These are phyloP conservation scores for Thyridium curvatum DNA, from an alignment of 2,329 filamentous ascomycete genomes.

Conservation along the genomic window DNA sequence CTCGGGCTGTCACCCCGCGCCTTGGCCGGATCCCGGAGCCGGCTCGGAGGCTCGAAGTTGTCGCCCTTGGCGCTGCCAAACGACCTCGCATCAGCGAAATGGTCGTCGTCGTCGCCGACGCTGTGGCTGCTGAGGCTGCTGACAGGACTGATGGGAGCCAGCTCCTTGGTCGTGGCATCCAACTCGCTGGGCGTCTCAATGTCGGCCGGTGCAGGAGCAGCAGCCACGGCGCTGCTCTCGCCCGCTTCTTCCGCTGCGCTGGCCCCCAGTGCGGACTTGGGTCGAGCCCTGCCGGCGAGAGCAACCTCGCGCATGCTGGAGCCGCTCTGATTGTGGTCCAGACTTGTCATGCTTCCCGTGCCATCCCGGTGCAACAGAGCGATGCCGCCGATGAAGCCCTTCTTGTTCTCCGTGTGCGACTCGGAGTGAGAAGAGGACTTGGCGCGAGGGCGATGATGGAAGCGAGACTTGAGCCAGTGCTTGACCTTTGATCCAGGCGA, in stretches of 20 bases:
- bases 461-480: conserved; percentile 36
- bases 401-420: conserved; percentile 4
- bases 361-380: conserved; percentile 19
- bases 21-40: conserved; percentile 15
- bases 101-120: conserved; percentile 1
- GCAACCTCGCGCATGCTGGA: conserved; percentile 25
- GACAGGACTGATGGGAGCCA: conserved; percentile 4
- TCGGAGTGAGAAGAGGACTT: conserved; percentile 13
- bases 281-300: conserved; percentile 16
- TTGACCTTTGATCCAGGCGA: conserved; percentile 24
- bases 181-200: too few species aligned
- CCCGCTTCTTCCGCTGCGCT: conserved; percentile 5
- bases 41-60: conserved; percentile 9
- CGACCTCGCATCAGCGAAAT: conserved; percentile 1
- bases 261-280: conserved; percentile 14
- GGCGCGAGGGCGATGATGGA: conserved; percentile 22
- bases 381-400: conserved; percentile 34
- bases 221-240: conserved; percentile 5
- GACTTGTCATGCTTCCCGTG: conserved; percentile 25
- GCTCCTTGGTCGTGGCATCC: too few species aligned
- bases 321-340: conserved; percentile 8
- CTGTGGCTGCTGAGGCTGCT: conserved; percentile 13
- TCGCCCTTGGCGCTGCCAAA: too few species aligned
- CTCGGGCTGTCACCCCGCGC: conserved; percentile 31
- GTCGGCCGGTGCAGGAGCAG: background rate